Evolutionary conservation across 1,284 basidiomycete species (phyloP).

Genomic region (Cryptococcus sp.): DNA sequence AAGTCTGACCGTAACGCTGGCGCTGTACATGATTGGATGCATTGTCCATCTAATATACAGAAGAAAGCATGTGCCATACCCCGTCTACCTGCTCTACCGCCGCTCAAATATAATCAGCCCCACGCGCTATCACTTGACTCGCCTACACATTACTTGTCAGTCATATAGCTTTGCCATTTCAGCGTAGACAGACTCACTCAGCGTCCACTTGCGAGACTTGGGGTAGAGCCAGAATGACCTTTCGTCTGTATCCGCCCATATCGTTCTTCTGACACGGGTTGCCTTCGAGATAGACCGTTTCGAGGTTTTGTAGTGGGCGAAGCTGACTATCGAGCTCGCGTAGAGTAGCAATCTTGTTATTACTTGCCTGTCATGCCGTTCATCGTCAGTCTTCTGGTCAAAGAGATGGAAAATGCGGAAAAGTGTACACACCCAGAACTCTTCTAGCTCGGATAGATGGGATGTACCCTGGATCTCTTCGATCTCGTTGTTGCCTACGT

Average conservation of each 20-base stretch:
- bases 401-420: not conserved
- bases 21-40: not conserved
- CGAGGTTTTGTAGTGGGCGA: constrained; percentile 65
- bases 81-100: no score
- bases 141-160: no score
- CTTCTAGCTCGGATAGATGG: constrained; percentile 74
- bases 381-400: not conserved
- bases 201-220: constrained; percentile 94
- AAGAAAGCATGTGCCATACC: constrained; percentile 9
- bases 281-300: constrained; percentile 91
- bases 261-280: constrained; percentile 88
- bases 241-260: constrained; percentile 78
- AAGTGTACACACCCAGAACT: constrained; percentile 79
- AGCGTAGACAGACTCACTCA: constrained; percentile 62
- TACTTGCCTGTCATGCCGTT: constrained; percentile 68
- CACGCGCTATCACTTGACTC: no score
- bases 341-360: constrained; percentile 77
- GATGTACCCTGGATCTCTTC: constrained; percentile 74
- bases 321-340: constrained; percentile 71
- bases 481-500: constrained; percentile 85
- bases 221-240: constrained; percentile 83
- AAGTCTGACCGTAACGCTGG: not conserved
- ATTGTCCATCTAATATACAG: constrained; percentile 3
- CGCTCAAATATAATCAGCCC: no score
- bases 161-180: no score